Evolutionary conservation across 2,329 filamentous ascomycete species (phyloP).

Genomic region (Penicillium sp.): DNA sequence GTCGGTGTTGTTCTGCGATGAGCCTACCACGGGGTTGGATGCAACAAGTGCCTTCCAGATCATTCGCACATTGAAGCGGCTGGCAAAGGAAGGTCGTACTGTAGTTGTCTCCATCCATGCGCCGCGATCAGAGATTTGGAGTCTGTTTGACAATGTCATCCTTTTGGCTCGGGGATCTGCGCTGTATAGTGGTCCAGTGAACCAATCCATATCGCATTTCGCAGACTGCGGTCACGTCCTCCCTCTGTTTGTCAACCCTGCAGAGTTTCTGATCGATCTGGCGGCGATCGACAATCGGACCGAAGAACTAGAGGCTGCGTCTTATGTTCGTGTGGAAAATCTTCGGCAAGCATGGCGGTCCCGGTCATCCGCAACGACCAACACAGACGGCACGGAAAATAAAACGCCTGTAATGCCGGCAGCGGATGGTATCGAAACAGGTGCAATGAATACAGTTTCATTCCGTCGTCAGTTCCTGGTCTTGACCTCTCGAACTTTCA

Average conservation of each 20-base stretch:
- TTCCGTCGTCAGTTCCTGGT: slow-evolving; percentile 64
- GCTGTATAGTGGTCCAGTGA: slow-evolving; percentile 63
- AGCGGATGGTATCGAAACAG: slow-evolving; percentile 1
- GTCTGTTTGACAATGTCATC: slow-evolving; percentile 69
- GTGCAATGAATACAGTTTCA: slow-evolving; percentile 47
- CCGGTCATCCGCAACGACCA: background rate
- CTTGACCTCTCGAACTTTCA: slow-evolving; percentile 66
- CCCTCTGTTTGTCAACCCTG: slow-evolving; percentile 72
- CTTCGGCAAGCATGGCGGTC: slow-evolving; percentile 60
- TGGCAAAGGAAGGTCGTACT: slow-evolving; percentile 67
- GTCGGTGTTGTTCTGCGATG: slow-evolving; percentile 72
- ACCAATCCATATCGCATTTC: slow-evolving; percentile 64
- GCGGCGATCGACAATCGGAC: slow-evolving; percentile 71
- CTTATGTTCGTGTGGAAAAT: slow-evolving; percentile 57
- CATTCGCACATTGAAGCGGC: slow-evolving; percentile 64
- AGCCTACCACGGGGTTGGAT: slow-evolving; percentile 71
- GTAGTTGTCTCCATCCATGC: slow-evolving; percentile 74
- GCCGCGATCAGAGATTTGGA: slow-evolving; percentile 76
- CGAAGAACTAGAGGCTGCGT: slow-evolving; percentile 61
- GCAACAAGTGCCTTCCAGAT: slow-evolving; percentile 74
- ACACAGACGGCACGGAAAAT: slow-evolving; percentile 6
- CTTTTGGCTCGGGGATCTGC: slow-evolving; percentile 65
- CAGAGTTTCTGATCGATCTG: slow-evolving; percentile 71
- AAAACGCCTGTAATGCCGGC: background rate
- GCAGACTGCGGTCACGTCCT: slow-evolving; percentile 57